Base-by-base conservation (phyloP, 306 rosid genomes). In the Pterocarpus santalinus region DNA sequence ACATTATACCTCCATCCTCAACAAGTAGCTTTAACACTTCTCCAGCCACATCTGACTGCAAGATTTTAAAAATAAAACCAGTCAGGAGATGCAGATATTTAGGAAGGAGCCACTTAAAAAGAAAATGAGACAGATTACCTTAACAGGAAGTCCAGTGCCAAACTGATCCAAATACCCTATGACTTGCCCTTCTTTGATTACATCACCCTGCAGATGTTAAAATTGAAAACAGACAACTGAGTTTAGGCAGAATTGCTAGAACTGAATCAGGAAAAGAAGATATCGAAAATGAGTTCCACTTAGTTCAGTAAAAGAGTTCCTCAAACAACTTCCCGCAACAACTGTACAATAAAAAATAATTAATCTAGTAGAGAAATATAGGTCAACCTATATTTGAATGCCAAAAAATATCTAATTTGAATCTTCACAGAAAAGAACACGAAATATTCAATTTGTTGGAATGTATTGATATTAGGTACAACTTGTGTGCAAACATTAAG, bases 81-180 rank as follows among this genome's bases (percentile, higher is more conserved):
- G 57, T 81, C 57, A 92, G 72, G 17, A 81, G 78, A 69, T 56
- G 44, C 28, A 39, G 33, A 78, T 41, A 53, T 73, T 58, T 68
- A 47, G 58, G 12, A 68, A 80, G 69, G 75, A 73, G 35, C 16
- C 44, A 51, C 51, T 74, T 30, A 69, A 43, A 22, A 69, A 74
- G 51, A 76, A 84, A 73, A 36, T 3, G 56, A 80, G 80, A 75
- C 12, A 55, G 77, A 65, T 83, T 73, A 93, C 99, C 98, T 90
- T 96, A 70, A 96, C 86, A 28, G 99, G 97, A 86, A 94, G 89
- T 83, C 89, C 90, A 62, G 97, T 73, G 75, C 92, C 94, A 84
- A 96, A 91, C 87, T 94, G 99, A 71, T 96, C 97, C 87, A 94
- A 86, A 68, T 94, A 96, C 84, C 98, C 98, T 51, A 96, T 80